Conservation (phyloP, 768 basidiomycete species). For the Lactarius deliciosus region DNA sequence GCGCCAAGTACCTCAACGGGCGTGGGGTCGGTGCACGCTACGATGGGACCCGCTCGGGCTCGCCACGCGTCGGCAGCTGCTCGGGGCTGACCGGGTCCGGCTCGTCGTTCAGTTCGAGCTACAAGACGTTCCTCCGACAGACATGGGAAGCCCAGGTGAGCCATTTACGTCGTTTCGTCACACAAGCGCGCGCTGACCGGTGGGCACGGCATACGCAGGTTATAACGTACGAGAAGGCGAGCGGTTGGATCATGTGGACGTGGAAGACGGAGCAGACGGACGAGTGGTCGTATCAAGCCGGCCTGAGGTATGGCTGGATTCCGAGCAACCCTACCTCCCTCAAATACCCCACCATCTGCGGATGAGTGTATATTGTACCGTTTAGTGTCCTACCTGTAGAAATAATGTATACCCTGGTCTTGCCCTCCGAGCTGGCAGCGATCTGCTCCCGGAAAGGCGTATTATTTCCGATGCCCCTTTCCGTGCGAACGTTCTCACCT, state of each 20-base stretch:
- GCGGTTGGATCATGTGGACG: slow-evolving; percentile 80
- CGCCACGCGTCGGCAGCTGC: slow-evolving; percentile 72
- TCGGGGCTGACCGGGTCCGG: slow-evolving; percentile 68
- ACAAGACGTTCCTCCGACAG: slow-evolving; percentile 80
- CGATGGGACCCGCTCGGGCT: slow-evolving; percentile 59
- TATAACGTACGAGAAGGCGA: slow-evolving; percentile 62
- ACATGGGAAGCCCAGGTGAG: slow-evolving; percentile 80
- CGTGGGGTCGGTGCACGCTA: slow-evolving; percentile 64
- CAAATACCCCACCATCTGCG: slow-evolving; percentile 64
- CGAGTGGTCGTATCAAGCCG: slow-evolving; percentile 89
- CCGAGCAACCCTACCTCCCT: slow-evolving; percentile 54
- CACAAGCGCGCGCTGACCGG: neutral
- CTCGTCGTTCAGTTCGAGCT: slow-evolving; percentile 66
- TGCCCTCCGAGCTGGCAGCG: neutral
- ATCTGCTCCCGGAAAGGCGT: neutral
- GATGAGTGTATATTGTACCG: slow-evolving; percentile 27
- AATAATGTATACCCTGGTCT: neutral
- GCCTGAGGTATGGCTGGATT: slow-evolving; percentile 81
- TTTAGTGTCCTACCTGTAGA: too few species aligned
- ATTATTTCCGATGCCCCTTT: neutral
- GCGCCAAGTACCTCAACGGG: slow-evolving; percentile 82
- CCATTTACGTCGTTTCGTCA: neutral
- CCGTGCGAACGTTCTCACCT: neutral
- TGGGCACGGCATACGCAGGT: slow-evolving; percentile 26
- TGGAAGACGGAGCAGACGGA: slow-evolving; percentile 83